phyloP scores from a whole-genome alignment of 2,329 filamentous ascomycete genomes.

The Pseudogymnoascus sp. region DNA sequence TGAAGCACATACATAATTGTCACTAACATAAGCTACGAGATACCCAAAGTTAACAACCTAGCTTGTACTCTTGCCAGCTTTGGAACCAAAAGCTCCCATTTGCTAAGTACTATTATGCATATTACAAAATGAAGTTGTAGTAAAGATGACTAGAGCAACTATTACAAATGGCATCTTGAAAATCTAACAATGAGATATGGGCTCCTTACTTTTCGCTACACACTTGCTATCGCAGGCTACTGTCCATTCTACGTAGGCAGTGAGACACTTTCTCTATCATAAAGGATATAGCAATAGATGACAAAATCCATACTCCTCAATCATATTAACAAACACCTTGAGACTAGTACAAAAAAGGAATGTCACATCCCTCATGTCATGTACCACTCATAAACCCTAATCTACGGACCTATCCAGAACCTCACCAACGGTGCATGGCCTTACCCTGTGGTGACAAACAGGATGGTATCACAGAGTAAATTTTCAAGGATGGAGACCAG shows the following conservation, averaged over 20 bases:
- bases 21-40: background rate
- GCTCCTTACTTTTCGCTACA: conserved; percentile 10
- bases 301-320: background rate
- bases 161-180: conserved; percentile 11
- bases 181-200: conserved; percentile 9
- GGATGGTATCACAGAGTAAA: too few relatives aligned
- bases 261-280: background rate
- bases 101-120: background rate
- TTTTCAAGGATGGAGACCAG: too few relatives aligned
- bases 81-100: conserved; percentile 3
- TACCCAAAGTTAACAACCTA: background rate
- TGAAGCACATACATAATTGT: background rate
- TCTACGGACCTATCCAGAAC: too few relatives aligned
- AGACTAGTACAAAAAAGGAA: background rate
- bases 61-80: background rate
- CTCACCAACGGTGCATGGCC: too few relatives aligned
- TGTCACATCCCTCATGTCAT: background rate
- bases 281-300: conserved; percentile 1
- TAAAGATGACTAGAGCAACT: conserved; percentile 2
- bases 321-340: background rate
- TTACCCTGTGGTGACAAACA: too few relatives aligned
- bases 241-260: background rate
- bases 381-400: background rate
- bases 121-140: background rate
- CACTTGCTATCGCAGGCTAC: conserved; percentile 13